Base-by-base conservation (phyloP, 2,329 filamentous ascomycete genomes). In the Blastomyces silverae region DNA sequence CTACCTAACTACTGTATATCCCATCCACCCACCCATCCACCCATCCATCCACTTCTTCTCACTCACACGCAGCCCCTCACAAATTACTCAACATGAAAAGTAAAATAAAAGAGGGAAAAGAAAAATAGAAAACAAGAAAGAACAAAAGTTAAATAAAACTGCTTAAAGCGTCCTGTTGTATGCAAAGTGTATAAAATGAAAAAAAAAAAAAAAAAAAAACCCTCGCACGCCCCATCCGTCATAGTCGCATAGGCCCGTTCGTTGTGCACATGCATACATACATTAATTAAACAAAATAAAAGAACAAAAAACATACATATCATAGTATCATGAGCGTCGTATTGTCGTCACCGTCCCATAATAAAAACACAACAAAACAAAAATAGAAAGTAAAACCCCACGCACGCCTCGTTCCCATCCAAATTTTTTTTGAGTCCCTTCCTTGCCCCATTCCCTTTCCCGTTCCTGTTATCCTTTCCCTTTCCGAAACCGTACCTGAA, bases 281-380 rank as follows among this genome's bases (percentile, higher is more conserved):
- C 31, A 31, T 73, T 44, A 15, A 5, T 20, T 44, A 20, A 4
- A 44, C 6, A 44, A 17, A 44, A 44, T 1, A 10, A 10, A 37
- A 37, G 1, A 5, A 37, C 7, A 37, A 37, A 37, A 37, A 37
- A 37, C 72, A 75, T 71, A 68, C 71, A 73, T 66, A 68, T 70
- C 61, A 37, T 59, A 25, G 56, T 59, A 59, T 75, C 70, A 69
- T 77, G 73, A 72, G 76, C 71, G 61, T 73, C 72, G 71, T 75
- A 22, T 48, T n/a, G 34, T 52, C 48, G 22, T 52, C 48, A 50
- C 66, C 68, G 62, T 70, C 68, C 70, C 67, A 69, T 69, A 69
- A 69, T 65, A 63, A 67, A 71, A 70, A 20, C 34, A 10, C 34
- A 37, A 37, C 34, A 62, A 67, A 71, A 70, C n/a, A 56, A 56